Percentiles rank a stretch among this genome's conserved stretches.
Conservation (phyloP, 768 basidiomycete species). For the Clavaria fumosa region DNA sequence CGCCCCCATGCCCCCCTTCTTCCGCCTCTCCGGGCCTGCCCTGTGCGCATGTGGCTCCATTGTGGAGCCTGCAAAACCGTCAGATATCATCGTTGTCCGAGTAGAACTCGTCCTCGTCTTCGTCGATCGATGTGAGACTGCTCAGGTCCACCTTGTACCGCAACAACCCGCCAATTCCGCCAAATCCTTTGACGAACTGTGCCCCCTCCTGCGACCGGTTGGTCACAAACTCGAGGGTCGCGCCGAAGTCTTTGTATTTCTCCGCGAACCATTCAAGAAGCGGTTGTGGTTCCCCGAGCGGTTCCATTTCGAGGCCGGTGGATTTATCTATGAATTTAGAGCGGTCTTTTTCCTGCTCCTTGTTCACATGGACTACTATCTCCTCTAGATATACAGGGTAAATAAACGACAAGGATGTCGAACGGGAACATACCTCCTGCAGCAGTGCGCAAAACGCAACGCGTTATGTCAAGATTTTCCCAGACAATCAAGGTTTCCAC, state of each 20-base stretch:
- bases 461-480: slow-evolving; percentile 90
- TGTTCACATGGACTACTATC: slow-evolving; percentile 59
- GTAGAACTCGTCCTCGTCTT: slow-evolving; percentile 80
- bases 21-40: slow-evolving; percentile 56
- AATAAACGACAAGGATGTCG: background rate
- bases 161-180: slow-evolving; percentile 90
- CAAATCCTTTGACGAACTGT: slow-evolving; percentile 97
- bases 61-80: slow-evolving; percentile 74
- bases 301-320: slow-evolving; percentile 93
- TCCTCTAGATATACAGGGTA: slow-evolving; percentile 40
- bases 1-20: too few relatives aligned
- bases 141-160: slow-evolving; percentile 97
- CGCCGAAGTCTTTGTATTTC: slow-evolving; percentile 96
- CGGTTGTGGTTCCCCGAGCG: slow-evolving; percentile 60
- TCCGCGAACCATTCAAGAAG: slow-evolving; percentile 98
- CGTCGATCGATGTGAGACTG: slow-evolving; percentile 58
- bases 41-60: slow-evolving; percentile 59
- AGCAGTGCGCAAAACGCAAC: slow-evolving; percentile 81
- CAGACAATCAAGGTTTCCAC: slow-evolving; percentile 97
- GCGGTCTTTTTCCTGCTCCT: slow-evolving; percentile 82
- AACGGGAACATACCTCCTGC: slow-evolving; percentile 48
- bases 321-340: slow-evolving; percentile 94
- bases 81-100: slow-evolving; percentile 70
- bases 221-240: slow-evolving; percentile 89
- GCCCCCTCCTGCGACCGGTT: slow-evolving; percentile 95